phyloP scores from a whole-genome alignment of 768 basidiomycete genomes.

The Pleurotus salmoneostramineus region DNA sequence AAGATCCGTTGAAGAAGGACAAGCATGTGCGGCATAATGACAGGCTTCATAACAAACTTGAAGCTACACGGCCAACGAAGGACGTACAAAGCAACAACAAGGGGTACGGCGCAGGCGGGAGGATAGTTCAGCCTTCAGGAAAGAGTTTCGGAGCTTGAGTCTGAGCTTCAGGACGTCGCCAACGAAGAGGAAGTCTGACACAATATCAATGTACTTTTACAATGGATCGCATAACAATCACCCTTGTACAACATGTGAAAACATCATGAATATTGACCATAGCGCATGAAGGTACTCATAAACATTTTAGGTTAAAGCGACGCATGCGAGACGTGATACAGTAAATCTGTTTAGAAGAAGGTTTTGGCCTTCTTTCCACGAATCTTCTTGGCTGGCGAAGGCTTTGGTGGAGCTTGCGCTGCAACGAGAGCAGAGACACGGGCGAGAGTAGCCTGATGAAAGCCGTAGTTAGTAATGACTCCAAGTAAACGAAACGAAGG shows the following conservation, averaged over 20 bases:
- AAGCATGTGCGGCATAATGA: conserved; percentile 33
- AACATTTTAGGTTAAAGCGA: conserved; percentile 19
- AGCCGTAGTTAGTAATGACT: conserved; percentile 24
- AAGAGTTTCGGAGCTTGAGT: conserved; percentile 31
- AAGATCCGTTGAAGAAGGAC: conserved; percentile 45
- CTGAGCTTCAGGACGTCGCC: background rate
- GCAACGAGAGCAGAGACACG: conserved; percentile 71
- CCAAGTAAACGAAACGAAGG: background rate
- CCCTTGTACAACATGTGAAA: background rate
- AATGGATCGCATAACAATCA: background rate
- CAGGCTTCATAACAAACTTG: conserved; percentile 42
- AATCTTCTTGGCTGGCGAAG: conserved; percentile 61
- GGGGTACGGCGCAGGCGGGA: conserved; percentile 37
- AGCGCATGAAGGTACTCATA: conserved; percentile 17
- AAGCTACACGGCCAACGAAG: conserved; percentile 45
- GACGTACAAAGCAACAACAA: conserved; percentile 28
- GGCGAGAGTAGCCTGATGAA: conserved; percentile 62
- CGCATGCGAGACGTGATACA: conserved; percentile 19
- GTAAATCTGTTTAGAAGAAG: conserved; percentile 14
- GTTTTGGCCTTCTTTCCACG: conserved; percentile 64
- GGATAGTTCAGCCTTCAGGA: conserved; percentile 58
- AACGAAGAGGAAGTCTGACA: background rate
- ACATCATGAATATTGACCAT: background rate
- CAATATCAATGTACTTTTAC: background rate
- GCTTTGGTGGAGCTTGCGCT: conserved; percentile 70